Evolutionary conservation across 768 basidiomycete species (phyloP).

Genomic region (Coprinopsis marcescibilis): DNA sequence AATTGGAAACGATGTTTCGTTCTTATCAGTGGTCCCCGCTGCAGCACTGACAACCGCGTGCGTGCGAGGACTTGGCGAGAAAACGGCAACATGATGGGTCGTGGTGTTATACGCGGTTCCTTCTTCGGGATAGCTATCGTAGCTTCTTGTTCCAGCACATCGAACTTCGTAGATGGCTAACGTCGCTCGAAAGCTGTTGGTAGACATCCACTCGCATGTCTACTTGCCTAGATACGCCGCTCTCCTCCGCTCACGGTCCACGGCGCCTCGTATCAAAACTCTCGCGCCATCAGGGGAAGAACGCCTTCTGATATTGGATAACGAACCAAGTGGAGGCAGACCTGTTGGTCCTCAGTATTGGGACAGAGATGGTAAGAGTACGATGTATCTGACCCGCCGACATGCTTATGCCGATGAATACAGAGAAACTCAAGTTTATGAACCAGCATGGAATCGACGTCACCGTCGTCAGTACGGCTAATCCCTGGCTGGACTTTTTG

Average conservation of each 20-base stretch:
- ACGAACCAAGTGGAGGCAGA: constrained; percentile 74
- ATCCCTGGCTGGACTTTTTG: constrained; percentile 91
- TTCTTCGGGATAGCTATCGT: neutral
- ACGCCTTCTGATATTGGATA: constrained; percentile 69
- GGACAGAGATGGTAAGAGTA: constrained; percentile 40
- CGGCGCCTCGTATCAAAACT: constrained; percentile 62
- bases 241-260: constrained; percentile 56
- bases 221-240: constrained; percentile 77
- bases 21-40: no score
- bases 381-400: constrained; percentile 21
- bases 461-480: constrained; percentile 79
- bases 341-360: constrained; percentile 84
- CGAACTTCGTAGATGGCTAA: neutral
- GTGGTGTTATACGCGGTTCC: no score
- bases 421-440: constrained; percentile 82
- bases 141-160: neutral
- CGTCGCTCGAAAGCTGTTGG: constrained; percentile 36
- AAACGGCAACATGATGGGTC: no score
- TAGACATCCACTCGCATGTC: constrained; percentile 85
- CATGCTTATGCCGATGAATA: neutral
- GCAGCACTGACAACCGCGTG: no score
- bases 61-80: no score
- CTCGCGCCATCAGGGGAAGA: constrained; percentile 47
- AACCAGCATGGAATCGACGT: constrained; percentile 74
- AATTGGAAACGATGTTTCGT: no score